Percentiles rank a stretch among this genome's conserved stretches.
These are phyloP conservation scores for Trichoderma breve DNA, from an alignment of 2,329 filamentous ascomycete genomes.

Conservation along the genomic window DNA sequence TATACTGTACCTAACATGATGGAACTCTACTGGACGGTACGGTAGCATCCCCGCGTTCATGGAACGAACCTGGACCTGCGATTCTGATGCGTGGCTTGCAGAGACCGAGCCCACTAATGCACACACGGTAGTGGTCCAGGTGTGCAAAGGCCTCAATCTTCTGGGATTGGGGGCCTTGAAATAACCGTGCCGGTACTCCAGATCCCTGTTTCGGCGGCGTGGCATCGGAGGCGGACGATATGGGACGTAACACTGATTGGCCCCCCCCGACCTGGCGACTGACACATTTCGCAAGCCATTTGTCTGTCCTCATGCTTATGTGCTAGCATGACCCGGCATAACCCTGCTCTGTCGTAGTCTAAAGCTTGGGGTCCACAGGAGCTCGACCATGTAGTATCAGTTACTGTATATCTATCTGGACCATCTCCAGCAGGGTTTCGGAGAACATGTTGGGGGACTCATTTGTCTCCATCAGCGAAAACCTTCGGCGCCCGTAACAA, in stretches of 20 bases:
- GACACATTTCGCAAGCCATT: conserved; percentile 1
- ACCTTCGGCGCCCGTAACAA: background rate
- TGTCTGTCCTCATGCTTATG: conserved; percentile 10
- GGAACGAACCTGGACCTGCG: background rate
- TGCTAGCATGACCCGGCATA: conserved; percentile 3
- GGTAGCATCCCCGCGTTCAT: background rate
- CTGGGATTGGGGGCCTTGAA: background rate
- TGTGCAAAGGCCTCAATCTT: background rate
- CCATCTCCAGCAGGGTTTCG: conserved; percentile 1
- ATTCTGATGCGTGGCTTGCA: conserved; percentile 12
- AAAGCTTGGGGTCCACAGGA: conserved; percentile 15
- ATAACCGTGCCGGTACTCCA: background rate
- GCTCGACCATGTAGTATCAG: background rate
- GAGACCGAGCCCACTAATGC: conserved; percentile 17
- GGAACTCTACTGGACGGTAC: background rate
- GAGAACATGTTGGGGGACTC: background rate
- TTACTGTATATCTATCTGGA: conserved; percentile 8
- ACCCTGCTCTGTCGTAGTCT: background rate
- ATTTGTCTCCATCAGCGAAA: background rate
- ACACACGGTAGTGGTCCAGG: conserved; percentile 9
- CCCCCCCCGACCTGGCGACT: background rate
- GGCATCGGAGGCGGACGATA: conserved; percentile 10
- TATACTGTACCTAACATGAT: background rate
- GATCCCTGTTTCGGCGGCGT: background rate
- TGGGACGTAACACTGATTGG: background rate